A percentile compares a stretch with the other conserved stretches of the same genome.
Evolutionary conservation across 176 grass and related monocot species (phyloP).

Genomic region (Tillandsia leiboldiana): DNA sequence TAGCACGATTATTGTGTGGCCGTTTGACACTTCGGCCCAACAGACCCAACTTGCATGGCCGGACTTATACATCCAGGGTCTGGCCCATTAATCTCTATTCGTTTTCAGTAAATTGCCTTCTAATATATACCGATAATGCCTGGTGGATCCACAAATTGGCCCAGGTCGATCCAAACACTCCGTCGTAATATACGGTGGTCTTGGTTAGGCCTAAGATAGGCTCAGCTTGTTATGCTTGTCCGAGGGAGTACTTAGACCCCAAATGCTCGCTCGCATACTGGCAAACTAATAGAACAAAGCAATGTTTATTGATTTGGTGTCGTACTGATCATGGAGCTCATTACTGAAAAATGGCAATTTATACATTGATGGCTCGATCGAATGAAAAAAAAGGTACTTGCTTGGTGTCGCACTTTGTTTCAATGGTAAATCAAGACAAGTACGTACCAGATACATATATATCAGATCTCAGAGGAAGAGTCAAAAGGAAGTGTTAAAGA

Average conservation of each 20-base stretch:
- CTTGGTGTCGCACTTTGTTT: conserved; percentile 18
- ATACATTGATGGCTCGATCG: not conserved
- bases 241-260: not conserved
- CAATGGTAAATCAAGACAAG: conserved; percentile 19
- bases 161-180: no score
- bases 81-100: no score
- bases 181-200: no score
- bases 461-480: conserved; percentile 8
- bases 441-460: not conserved
- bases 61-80: no score
- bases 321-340: conserved; percentile 24
- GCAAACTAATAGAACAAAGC: not conserved
- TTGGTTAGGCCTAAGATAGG: no score
- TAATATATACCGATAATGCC: no score
- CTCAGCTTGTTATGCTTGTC: not conserved
- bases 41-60: no score
- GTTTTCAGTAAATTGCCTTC: no score
- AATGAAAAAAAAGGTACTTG: conserved; percentile 7
- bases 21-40: no score
- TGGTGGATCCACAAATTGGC: no score
- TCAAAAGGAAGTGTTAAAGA: conserved; percentile 11
- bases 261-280: no score
- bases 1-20: no score
- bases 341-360: conserved; percentile 19
- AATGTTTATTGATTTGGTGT: conserved; percentile 1